Evolutionary conservation across 306 rosid genomes (phyloP), one percentile per base, ranked within the genome.

Genomic region (Acacia crassicarpa): DNA sequence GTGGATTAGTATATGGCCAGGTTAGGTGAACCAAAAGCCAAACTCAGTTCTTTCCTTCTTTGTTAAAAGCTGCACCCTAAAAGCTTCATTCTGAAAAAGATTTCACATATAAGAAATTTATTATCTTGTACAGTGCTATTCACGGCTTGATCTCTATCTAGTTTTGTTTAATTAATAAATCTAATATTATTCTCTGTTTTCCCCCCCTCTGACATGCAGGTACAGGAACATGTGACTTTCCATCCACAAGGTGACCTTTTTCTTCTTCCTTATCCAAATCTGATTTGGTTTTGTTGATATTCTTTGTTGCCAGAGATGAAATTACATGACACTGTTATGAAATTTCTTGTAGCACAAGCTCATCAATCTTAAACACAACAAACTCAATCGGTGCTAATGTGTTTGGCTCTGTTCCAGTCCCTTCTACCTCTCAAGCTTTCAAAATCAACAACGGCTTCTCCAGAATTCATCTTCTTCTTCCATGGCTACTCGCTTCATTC

Each of bases 301-400:
- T 53, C 2, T 53, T 53, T 53, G 59, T 53, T 53, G n/a, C 20
- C 22, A 6, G 22, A 16, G 9, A 17, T 53, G 59, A 49, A 49
- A 49, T 19, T 53, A 9, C 23, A n/a, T 61, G 35, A 61, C 15
- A 46, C 13, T 61, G 35, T 61, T 23, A 0, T 61, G 7, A 4
- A 58, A 22, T 11, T 25, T 25, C 4, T 78, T 91, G 87, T 92
- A 93, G 98, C 83, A 91, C 93, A 70, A 93, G 89, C 82, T 86
- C 96, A 77, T 91, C 98, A 74, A 81, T 91, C 27, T 76, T 93
- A 45, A 90, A 93, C 89, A 93, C 96, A 72, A 93, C 97, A 80
- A 93, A 88, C 78, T 86, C 98, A 80, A 90, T 68, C 33, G 98
- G 98, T 40, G 90, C 98, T n/a, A 91, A 90, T 41, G 96, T 93